Conservation (phyloP, 768 basidiomycete genomes). For the Gelatoporia subvermispora region DNA sequence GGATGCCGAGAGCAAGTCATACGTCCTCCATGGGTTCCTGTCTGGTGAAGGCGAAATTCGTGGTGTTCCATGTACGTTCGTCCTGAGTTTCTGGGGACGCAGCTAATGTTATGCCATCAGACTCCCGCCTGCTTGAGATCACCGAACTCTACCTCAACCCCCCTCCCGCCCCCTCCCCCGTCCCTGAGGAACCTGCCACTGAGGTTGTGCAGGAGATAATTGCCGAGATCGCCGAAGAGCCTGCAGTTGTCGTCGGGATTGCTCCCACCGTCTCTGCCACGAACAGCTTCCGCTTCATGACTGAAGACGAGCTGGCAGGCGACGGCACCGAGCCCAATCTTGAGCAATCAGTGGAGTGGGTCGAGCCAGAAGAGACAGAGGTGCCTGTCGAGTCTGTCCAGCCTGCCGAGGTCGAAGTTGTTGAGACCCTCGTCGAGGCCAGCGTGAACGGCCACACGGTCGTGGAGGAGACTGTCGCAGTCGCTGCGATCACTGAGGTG, state of each 20-base stretch:
- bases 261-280: conserved; percentile 35
- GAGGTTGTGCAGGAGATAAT: background rate
- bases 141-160: conserved; percentile 49
- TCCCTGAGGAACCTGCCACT: conserved; percentile 22
- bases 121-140: conserved; percentile 57
- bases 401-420: conserved; percentile 15
- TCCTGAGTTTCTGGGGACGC: conserved; percentile 5
- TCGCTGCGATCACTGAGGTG: conserved; percentile 20
- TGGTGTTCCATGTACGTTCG: conserved; percentile 57
- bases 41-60: conserved; percentile 54
- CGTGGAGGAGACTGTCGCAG: conserved; percentile 18
- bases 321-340: conserved; percentile 1
- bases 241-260: conserved; percentile 29
- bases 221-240: background rate
- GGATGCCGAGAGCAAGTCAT: conserved; percentile 45
- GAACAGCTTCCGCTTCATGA: conserved; percentile 73
- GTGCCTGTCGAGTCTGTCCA: conserved; percentile 20
- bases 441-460: conserved; percentile 20
- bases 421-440: conserved; percentile 14
- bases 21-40: conserved; percentile 51
- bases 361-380: conserved; percentile 7
- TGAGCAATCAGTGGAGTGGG: conserved; percentile 48
- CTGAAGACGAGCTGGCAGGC: conserved; percentile 67
- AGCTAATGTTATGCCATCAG: conserved; percentile 29
- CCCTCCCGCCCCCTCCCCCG: conserved; percentile 26